phyloP scores from a whole-genome alignment of 352 stramenopile species.

The Globisporangium mamillatum region DNA sequence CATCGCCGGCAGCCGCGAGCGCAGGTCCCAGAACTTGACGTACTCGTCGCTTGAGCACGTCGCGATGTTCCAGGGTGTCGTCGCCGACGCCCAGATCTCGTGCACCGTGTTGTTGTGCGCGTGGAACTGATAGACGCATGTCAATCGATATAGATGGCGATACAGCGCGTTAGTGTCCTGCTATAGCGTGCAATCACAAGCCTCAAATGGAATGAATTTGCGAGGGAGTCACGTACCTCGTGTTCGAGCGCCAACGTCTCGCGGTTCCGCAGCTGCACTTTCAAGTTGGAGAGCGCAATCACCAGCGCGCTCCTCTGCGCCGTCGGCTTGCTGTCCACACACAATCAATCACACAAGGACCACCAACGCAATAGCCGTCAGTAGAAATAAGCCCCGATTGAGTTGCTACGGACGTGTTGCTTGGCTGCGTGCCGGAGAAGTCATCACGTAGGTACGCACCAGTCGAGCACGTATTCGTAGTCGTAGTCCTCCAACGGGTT shows the following conservation, averaged over 20 bases:
- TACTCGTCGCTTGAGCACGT: conserved; percentile 85
- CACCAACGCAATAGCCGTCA: too few relatives aligned
- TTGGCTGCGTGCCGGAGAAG: too few relatives aligned
- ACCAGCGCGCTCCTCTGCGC: conserved; percentile 54
- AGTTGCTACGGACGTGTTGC: too few relatives aligned
- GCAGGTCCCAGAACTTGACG: conserved; percentile 86
- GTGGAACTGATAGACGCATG: conserved; percentile 34
- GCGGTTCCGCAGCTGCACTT: conserved; percentile 65
- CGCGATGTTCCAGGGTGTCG: conserved; percentile 61
- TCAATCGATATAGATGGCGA: neutral
- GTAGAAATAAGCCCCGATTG: too few relatives aligned
- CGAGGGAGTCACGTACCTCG: conserved; percentile 27
- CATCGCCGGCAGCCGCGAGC: conserved; percentile 51
- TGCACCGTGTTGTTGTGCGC: conserved; percentile 80
- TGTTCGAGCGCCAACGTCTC: conserved; percentile 62
- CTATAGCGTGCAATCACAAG: too few relatives aligned
- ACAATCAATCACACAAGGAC: neutral
- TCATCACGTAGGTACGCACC: conserved; percentile 21
- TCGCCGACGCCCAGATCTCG: conserved; percentile 73
- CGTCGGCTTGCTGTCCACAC: conserved; percentile 48
- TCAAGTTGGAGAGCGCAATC: conserved; percentile 64
- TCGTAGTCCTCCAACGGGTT: conserved; percentile 68
- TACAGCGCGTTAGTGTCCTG: neutral
- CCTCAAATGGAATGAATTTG: neutral
- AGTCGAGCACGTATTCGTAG: conserved; percentile 85